phyloP scores from a whole-genome alignment of 2,329 filamentous ascomycete genomes.

The Fusarium humuli region DNA sequence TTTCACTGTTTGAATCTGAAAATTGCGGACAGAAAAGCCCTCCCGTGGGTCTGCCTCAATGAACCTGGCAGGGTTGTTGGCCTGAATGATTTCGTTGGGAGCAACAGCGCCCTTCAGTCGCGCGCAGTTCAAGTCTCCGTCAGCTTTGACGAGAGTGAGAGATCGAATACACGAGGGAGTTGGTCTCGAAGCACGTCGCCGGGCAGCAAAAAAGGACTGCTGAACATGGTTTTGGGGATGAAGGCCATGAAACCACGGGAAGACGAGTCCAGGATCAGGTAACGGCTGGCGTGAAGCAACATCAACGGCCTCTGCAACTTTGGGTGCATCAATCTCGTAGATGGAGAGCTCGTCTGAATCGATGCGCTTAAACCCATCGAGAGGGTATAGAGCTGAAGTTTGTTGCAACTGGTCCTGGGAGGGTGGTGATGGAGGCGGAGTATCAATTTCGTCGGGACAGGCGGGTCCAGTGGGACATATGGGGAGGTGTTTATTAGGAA shows the following conservation, averaged over 20 bases:
- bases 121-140: constrained; percentile 78
- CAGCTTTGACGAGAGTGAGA: constrained; percentile 88
- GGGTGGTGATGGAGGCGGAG: constrained; percentile 74
- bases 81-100: constrained; percentile 80
- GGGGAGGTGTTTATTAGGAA: constrained; percentile 93
- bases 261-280: constrained; percentile 86
- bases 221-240: constrained; percentile 91
- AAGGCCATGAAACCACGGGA: constrained; percentile 95
- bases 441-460: constrained; percentile 64
- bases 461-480: constrained; percentile 84
- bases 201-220: constrained; percentile 86
- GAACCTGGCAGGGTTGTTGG: constrained; percentile 68
- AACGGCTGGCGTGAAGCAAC: constrained; percentile 82
- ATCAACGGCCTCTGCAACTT: constrained; percentile 79
- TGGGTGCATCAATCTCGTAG: constrained; percentile 77
- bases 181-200: constrained; percentile 76
- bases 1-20: constrained; percentile 95
- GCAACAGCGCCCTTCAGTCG: constrained; percentile 89
- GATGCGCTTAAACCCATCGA: constrained; percentile 68
- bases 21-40: constrained; percentile 96
- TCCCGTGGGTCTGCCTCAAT: constrained; percentile 86
- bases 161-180: constrained; percentile 80
- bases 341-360: constrained; percentile 68
- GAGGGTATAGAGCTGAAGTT: constrained; percentile 80
- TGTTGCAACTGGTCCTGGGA: constrained; percentile 69